Base-by-base conservation (phyloP, 805 yeast genomes). In the Scheffersomyces coipomensis region DNA sequence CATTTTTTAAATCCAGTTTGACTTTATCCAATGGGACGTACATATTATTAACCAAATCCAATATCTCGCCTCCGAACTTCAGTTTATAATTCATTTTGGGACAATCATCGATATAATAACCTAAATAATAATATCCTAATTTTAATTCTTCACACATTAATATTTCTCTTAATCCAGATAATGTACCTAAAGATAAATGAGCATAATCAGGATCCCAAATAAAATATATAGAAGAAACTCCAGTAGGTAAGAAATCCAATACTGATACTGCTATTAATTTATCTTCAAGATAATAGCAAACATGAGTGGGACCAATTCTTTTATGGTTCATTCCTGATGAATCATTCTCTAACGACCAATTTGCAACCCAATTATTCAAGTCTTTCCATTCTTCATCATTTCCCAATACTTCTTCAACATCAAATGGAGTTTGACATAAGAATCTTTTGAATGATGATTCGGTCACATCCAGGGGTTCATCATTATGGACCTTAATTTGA, bases 171-270 rank as follows among this genome's bases (percentile, higher is more conserved):
- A 88, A 52, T 0, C 87, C 91, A 44, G 89, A 81, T 2, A 89
- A 56, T 19, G 87, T 87, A 0, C 97, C 97, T 22, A 89, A 58
- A 0, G 87, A 83, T 48, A 81, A 63, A 37, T 77, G 71, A 4
- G 82, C 80, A 53, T 71, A 83, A 38, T 81, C 90, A 0, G 95
- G 93, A 54, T 88, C 90, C 86, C 93, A 88, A 10, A 89, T 79
- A 55, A 90, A 85, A 56, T 90, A 89, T 1, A 90, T 90, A 0
- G 95, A 81, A 0, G 96, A 88, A 0, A 90, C 58, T 0, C 87
- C 84, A 19, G 77, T 59, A 0, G 96, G 95, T 24, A 90, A 58
- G 16, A 89, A 64, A 58, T 89, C 97, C 22, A 85, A 53, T 1
- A 89, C 87, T 0, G 86, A 86, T 25, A 89, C 62, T 1, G 91